These are phyloP conservation scores for Neocucurbitaria cava DNA, from an alignment of 2,329 filamentous ascomycete species.

Conservation along the genomic window DNA sequence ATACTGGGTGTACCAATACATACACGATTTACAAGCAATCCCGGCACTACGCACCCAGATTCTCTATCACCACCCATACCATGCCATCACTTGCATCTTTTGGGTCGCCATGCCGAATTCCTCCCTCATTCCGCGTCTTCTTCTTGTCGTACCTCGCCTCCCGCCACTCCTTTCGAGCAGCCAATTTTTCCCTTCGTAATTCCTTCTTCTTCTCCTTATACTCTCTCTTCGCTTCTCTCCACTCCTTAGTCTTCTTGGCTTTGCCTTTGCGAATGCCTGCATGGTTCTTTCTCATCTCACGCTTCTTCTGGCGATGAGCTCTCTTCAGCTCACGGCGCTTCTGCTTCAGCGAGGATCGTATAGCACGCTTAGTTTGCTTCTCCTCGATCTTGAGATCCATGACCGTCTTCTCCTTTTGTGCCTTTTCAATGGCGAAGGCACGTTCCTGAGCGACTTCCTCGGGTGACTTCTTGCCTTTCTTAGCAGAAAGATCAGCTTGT, in stretches of 20 bases:
- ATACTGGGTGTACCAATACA: no score
- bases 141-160: slow-evolving; percentile 15
- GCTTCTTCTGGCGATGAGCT: slow-evolving; percentile 22
- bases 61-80: slow-evolving; percentile 43
- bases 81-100: slow-evolving; percentile 12
- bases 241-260: slow-evolving; percentile 29
- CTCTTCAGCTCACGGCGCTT: slow-evolving; percentile 11
- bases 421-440: slow-evolving; percentile 32
- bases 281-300: slow-evolving; percentile 24
- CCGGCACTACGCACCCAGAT: slow-evolving; percentile 23
- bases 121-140: slow-evolving; percentile 11
- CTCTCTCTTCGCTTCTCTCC: slow-evolving; percentile 30
- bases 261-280: slow-evolving; percentile 26
- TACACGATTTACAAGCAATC: no score
- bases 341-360: slow-evolving; percentile 4
- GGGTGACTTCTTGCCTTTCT: slow-evolving; percentile 34
- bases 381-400: slow-evolving; percentile 26
- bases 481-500: slow-evolving; percentile 16
- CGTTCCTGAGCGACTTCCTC: slow-evolving; percentile 32
- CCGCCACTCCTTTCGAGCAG: slow-evolving; percentile 25
- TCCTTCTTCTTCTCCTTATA: slow-evolving; percentile 30
- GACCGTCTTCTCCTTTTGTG: slow-evolving; percentile 22
- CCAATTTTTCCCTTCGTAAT: slow-evolving; percentile 20
- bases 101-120: neutral
- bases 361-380: slow-evolving; percentile 23